Base-by-base conservation (phyloP, 495 filamentous ascomycete species). In the Aspergillus ostianus region DNA sequence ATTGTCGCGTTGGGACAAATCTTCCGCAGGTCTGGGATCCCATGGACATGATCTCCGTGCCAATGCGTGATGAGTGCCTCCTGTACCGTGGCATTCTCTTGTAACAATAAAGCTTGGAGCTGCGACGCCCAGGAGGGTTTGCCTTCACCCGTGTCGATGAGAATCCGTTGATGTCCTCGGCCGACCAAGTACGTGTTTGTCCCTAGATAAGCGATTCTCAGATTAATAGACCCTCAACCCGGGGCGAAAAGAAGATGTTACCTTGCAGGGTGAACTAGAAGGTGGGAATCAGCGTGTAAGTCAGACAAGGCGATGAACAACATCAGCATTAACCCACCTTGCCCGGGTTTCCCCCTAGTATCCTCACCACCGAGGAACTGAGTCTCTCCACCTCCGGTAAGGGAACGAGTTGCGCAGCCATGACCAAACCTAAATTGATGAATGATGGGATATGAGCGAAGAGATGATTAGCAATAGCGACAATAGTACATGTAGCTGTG, bases 131-230 rank as follows among this genome's bases (percentile, higher is more conserved):
- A 90, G 15, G 79, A 73, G 36, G 81, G 82, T 48, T 77, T 79
- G 48, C 89, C 90, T 67, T 90, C 83, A 53, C 87, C 90, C 1
- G 91, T 92, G 73, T 96, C 92, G 66, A 96, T 84, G 12, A 96
- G 80, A 56, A 93, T 76, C 9, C 91, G 83, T 4, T 78, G 65
- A 8, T 75, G 67, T 13, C 90, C 90, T 48, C 67, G 89, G 63
- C 91, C 92, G 58, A 96, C 63, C 17, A 96, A 78, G 70, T 94
- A 96, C 46, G 92, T 96, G 71, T 96, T 96, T 54, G 92, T 95
- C 57, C 87, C 87, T 85, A 57, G n/a, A 9, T 41, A 53, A 47
- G 6, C 2, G 32, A 51, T 60, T 32, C 54, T 56, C 32, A 57
- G 44, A 21, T 47, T 55, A 48, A 51, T 19, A 47, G 12, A 8